Percentiles rank a stretch among this genome's conserved stretches.
These are phyloP conservation scores for Lachnellula cervina DNA, from an alignment of 2,329 filamentous ascomycete genomes.

Conservation along the genomic window DNA sequence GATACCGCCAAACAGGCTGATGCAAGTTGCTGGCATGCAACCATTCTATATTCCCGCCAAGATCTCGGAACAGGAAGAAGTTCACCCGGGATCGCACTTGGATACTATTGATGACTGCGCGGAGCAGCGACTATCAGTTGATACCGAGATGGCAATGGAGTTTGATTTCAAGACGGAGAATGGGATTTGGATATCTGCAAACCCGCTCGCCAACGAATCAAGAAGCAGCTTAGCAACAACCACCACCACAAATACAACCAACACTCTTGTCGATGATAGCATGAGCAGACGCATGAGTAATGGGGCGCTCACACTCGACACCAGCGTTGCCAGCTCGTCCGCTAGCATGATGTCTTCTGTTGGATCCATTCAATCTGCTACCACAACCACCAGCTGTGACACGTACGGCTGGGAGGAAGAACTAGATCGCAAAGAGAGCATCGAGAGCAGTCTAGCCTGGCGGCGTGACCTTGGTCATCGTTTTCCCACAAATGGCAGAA, in stretches of 20 bases:
- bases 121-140: constrained; percentile 17
- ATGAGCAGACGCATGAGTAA: constrained; percentile 14
- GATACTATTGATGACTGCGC: background rate
- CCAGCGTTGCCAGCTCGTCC: constrained; percentile 31
- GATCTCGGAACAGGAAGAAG: constrained; percentile 26
- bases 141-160: constrained; percentile 23
- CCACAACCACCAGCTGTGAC: constrained; percentile 35
- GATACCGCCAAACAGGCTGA: constrained; percentile 12
- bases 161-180: constrained; percentile 26
- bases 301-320: constrained; percentile 20
- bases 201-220: constrained; percentile 22
- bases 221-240: constrained; percentile 24
- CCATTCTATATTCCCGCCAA: constrained; percentile 29
- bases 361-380: constrained; percentile 30
- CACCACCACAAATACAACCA: constrained; percentile 15
- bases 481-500: constrained; percentile 19
- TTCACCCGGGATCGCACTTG: background rate
- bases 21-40: constrained; percentile 19
- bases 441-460: constrained; percentile 20
- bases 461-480: constrained; percentile 17
- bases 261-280: constrained; percentile 20
- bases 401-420: constrained; percentile 53
- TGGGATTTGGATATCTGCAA: constrained; percentile 27
- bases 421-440: constrained; percentile 32
- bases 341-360: constrained; percentile 30